Conservation (phyloP, 345 rosid species). For the Melaleuca alternifolia region DNA sequence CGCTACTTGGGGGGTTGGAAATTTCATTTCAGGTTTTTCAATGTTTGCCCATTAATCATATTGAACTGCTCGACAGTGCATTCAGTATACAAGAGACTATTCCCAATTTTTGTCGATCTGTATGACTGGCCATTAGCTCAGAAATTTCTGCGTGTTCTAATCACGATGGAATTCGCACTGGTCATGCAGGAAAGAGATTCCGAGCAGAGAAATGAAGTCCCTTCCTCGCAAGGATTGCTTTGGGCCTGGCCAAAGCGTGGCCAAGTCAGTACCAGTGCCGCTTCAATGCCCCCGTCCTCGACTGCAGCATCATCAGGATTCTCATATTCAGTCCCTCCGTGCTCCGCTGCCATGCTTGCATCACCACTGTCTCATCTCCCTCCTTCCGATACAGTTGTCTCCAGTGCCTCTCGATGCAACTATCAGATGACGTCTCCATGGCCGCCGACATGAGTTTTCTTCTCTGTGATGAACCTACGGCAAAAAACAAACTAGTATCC, state of each 20-base stretch:
- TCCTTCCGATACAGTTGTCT: not conserved
- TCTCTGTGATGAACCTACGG: not conserved
- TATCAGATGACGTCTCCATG: not conserved
- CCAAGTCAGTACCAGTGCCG: conserved; percentile 31
- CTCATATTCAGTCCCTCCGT: conserved; percentile 60
- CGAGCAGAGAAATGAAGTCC: conserved; percentile 25
- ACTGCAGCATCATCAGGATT: conserved; percentile 99
- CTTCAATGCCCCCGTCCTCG: conserved; percentile 44
- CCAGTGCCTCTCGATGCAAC: not conserved
- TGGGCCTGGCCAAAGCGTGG: conserved; percentile 72
- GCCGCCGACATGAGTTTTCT: not conserved
- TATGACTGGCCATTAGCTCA: not conserved
- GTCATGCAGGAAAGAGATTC: conserved; percentile 46
- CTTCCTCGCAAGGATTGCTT: conserved; percentile 35
- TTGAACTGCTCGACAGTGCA: not conserved
- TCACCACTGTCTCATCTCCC: conserved; percentile 16
- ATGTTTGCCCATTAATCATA: not conserved
- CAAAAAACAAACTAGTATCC: not conserved
- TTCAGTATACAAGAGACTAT: not conserved
- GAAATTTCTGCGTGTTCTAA: not conserved
- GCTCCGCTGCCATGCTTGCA: conserved; percentile 41
- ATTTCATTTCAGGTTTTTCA: not conserved
- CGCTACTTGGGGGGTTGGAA: not conserved
- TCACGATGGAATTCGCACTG: not conserved
- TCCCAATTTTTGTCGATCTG: not conserved